These are phyloP conservation scores for Crucihimalaya himalaica DNA, from an alignment of 345 rosid genomes.

Conservation along the genomic window DNA sequence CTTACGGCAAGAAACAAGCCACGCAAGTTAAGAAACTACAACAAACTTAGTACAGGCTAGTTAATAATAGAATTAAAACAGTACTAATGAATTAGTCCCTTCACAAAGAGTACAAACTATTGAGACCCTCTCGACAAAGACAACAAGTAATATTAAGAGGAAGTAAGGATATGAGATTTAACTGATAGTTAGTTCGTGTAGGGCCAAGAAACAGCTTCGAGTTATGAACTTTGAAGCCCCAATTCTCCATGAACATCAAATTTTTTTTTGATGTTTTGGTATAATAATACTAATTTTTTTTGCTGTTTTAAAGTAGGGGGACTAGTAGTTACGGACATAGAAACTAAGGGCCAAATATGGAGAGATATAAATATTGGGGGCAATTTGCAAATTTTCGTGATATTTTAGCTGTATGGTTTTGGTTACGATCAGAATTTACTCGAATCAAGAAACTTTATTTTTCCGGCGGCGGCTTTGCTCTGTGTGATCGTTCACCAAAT, in stretches of 20 bases:
- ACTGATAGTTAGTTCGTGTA: conserved; percentile 25
- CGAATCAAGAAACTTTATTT: neutral
- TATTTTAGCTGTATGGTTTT: conserved; percentile 20
- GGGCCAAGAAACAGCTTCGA: conserved; percentile 26
- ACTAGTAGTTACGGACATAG: neutral
- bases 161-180: conserved; percentile 5
- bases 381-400: neutral
- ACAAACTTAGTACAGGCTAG: conserved; percentile 28
- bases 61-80: conserved; percentile 14
- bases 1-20: conserved; percentile 30
- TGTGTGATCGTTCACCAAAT: neutral
- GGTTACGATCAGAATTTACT: conserved; percentile 24
- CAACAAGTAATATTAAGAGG: neutral
- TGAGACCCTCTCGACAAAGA: conserved; percentile 26
- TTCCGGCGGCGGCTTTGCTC: conserved; percentile 21
- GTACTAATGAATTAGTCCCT: conserved; percentile 21
- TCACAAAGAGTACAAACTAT: conserved; percentile 7
- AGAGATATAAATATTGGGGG: neutral
- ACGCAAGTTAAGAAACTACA: conserved; percentile 26
- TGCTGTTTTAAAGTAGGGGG: neutral
- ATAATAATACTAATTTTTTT: too few species aligned
- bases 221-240: conserved; percentile 4
- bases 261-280: too few species aligned
- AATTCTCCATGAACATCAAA: too few species aligned
- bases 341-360: neutral